phyloP scores from a whole-genome alignment of 805 yeast genomes.

The Nakazawaea populi region DNA sequence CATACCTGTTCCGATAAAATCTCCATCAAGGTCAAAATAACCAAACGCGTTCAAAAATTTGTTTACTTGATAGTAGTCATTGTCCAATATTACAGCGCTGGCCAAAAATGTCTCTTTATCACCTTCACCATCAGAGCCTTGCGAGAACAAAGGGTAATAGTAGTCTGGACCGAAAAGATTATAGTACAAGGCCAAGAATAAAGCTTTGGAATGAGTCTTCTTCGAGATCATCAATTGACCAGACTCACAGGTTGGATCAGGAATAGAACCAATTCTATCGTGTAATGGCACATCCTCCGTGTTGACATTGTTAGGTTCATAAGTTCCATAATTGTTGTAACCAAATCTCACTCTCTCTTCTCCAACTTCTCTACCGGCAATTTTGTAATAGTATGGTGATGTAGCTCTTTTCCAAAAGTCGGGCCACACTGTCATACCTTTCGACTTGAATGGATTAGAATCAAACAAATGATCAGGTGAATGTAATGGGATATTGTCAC shows the following conservation, averaged over 20 bases:
- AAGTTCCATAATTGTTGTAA: slow-evolving; percentile 29
- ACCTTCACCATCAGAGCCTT: slow-evolving; percentile 46
- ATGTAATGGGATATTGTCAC: slow-evolving; percentile 68
- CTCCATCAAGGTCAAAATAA: slow-evolving; percentile 31
- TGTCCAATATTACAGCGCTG: slow-evolving; percentile 48
- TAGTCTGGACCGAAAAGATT: slow-evolving; percentile 54
- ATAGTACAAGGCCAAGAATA: slow-evolving; percentile 52
- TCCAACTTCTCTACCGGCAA: slow-evolving; percentile 38
- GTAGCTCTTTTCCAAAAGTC: slow-evolving; percentile 51
- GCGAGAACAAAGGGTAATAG: slow-evolving; percentile 47
- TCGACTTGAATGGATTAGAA: slow-evolving; percentile 45
- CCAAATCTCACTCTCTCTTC: slow-evolving; percentile 33
- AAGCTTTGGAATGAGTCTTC: slow-evolving; percentile 43
- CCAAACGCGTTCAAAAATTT: slow-evolving; percentile 53
- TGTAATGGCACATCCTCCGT: slow-evolving; percentile 38
- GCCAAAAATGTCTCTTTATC: slow-evolving; percentile 62
- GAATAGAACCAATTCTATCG: slow-evolving; percentile 54
- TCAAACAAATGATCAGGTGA: slow-evolving; percentile 57
- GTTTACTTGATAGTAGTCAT: slow-evolving; percentile 57
- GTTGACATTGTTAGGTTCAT: slow-evolving; percentile 23
- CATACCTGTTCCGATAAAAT: slow-evolving; percentile 69
- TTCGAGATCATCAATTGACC: slow-evolving; percentile 60
- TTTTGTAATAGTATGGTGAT: slow-evolving; percentile 41
- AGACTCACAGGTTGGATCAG: slow-evolving; percentile 60
- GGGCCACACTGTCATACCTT: slow-evolving; percentile 45